Evolutionary conservation across 1,139 yeast species (phyloP).

Genomic region (Taphrina confusa): DNA sequence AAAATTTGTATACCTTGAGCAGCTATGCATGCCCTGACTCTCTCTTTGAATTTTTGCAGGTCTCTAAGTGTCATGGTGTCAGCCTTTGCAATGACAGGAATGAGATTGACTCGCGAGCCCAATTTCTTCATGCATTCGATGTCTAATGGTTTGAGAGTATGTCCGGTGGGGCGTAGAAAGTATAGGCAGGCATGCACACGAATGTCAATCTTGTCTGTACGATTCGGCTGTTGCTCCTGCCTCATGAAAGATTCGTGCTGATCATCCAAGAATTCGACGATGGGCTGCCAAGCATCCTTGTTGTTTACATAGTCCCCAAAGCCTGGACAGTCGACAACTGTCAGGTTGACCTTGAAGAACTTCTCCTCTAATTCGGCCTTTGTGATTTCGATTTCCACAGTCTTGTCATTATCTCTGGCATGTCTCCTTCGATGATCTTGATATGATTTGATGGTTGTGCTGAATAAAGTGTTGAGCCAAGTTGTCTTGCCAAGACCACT

Average conservation of each 20-base stretch:
- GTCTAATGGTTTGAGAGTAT: conserved; percentile 88
- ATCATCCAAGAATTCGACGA: conserved; percentile 91
- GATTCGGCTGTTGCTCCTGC: conserved; percentile 92
- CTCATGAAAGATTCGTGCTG: conserved; percentile 94
- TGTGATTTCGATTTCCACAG: conserved; percentile 86
- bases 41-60: conserved; percentile 74
- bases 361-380: conserved; percentile 90
- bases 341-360: conserved; percentile 71
- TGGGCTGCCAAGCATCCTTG: conserved; percentile 89
- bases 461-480: conserved; percentile 83
- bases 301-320: conserved; percentile 96
- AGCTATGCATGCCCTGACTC: conserved; percentile 86
- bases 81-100: conserved; percentile 93
- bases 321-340: conserved; percentile 95
- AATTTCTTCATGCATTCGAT: conserved; percentile 89
- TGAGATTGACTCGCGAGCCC: conserved; percentile 83
- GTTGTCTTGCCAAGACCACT: conserved; percentile 62
- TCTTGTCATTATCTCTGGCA: conserved; percentile 72
- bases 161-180: conserved; percentile 95
- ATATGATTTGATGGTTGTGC: conserved; percentile 60
- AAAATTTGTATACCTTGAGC: conserved; percentile 90
- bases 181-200: conserved; percentile 95
- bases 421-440: conserved; percentile 68
- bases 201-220: conserved; percentile 62
- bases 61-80: conserved; percentile 87